These are phyloP conservation scores for Ophiosphaerella herpotricha DNA, from an alignment of 2,329 filamentous ascomycete species.

Conservation along the genomic window DNA sequence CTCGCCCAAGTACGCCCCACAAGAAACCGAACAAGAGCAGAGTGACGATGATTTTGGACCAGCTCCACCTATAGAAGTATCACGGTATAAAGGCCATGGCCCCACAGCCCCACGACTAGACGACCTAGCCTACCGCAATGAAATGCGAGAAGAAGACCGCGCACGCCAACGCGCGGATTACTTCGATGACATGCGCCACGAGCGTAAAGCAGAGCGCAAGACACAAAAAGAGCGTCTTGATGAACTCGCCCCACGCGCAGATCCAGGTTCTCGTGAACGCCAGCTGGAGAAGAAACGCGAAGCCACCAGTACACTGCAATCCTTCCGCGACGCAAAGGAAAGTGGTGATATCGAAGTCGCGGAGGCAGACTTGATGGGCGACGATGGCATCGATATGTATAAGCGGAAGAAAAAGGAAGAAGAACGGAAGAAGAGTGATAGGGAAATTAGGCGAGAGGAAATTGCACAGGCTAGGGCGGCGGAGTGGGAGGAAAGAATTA, in stretches of 20 bases:
- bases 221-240: conserved; percentile 75
- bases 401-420: conserved; percentile 68
- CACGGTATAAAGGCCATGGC: conserved; percentile 46
- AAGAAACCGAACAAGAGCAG: conserved; percentile 13
- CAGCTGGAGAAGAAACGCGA: conserved; percentile 83
- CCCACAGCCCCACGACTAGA: conserved; percentile 71
- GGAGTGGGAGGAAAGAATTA: conserved; percentile 78
- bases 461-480: conserved; percentile 72
- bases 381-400: conserved; percentile 66
- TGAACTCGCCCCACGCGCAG: conserved; percentile 80
- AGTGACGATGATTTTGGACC: conserved; percentile 58
- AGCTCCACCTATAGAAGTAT: conserved; percentile 50
- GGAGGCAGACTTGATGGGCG: conserved; percentile 80
- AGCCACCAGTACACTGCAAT: conserved; percentile 71
- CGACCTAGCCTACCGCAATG: conserved; percentile 70
- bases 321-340: conserved; percentile 70
- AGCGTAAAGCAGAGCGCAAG: conserved; percentile 67
- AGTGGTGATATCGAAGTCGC: conserved; percentile 67
- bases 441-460: conserved; percentile 83
- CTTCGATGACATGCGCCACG: conserved; percentile 60
- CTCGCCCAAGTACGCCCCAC: conserved; percentile 24
- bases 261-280: conserved; percentile 80
- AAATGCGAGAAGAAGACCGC: conserved; percentile 60
- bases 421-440: conserved; percentile 77
- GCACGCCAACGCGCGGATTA: conserved; percentile 55